Evolutionary conservation across 345 rosid genomes (phyloP).

Genomic region (Citrus inodora): DNA sequence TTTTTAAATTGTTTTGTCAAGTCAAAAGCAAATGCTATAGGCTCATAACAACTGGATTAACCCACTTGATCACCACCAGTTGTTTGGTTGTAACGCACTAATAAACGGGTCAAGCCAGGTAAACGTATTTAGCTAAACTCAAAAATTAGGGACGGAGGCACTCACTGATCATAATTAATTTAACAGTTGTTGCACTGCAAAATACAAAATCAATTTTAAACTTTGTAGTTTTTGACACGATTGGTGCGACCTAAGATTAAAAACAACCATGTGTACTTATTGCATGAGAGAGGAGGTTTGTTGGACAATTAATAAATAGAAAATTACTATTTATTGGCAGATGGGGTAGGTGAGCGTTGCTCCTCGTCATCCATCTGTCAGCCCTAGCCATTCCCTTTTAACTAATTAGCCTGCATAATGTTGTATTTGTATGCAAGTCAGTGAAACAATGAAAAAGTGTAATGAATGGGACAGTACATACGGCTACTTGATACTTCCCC

Average conservation of each 20-base stretch:
- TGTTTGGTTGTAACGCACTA: slow-evolving; percentile 27
- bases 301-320: neutral
- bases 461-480: too few relatives aligned
- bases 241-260: neutral
- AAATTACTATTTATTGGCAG: neutral
- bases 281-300: neutral
- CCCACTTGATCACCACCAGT: slow-evolving; percentile 1
- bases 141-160: slow-evolving; percentile 26
- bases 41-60: slow-evolving; percentile 8
- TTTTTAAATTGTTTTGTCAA: neutral
- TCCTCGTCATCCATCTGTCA: slow-evolving; percentile 32
- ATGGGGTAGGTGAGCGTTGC: slow-evolving; percentile 28
- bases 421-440: too few relatives aligned
- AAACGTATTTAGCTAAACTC: neutral
- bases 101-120: too few relatives aligned
- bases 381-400: neutral
- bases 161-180: neutral
- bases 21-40: slow-evolving; percentile 8
- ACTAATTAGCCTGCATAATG: too few relatives aligned
- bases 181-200: neutral
- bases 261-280: neutral
- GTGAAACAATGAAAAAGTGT: too few relatives aligned
- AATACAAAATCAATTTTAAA: neutral
- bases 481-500: too few relatives aligned
- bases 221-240: neutral